Base-by-base conservation (phyloP, 345 rosid species). In the Arabidopsis arenosa region DNA sequence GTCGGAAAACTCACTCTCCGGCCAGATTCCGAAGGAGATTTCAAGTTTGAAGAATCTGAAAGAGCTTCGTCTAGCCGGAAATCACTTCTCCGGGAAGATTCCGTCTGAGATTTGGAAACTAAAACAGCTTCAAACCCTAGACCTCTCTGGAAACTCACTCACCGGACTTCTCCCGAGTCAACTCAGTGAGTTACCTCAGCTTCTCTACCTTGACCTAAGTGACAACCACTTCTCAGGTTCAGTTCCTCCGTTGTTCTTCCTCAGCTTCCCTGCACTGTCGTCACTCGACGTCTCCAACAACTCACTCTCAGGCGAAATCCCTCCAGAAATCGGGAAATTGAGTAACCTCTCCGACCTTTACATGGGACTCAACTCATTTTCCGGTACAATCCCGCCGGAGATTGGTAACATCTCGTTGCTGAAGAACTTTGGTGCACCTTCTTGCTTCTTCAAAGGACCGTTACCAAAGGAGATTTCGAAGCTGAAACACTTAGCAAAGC, bases 221-320 rank as follows among this genome's bases (percentile, higher is more conserved):
- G 83, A 79, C 76, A 91, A 91, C 68, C 54, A 54, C 17, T 79
- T 92, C 44, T 87, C 93, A 30, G 95, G 96, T 63, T 72, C 92
- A 5, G 65, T 91, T 36, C 93, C 91, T 40, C 47, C 40, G 4
- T 56, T 75, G 0, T 51, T 94, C 30, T 83, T 87, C 68, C 66
- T 67, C 32, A 83, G 80, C 35, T 86, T 94, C 40, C 67, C 54
- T 3, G 74, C 84, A 4, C 57, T 95, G 9, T 67, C 81, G 23
- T 88, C 92, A 8, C 76, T 95, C 1, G 99, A 92, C 37, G 11
- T 92, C 15, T 86, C 97, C 35, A 90, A 87, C 83, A 95, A 95
- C 75, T 83, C 93, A 0, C 80, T 95, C 40, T 75, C 85, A 5
- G 96, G 96, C 1, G 9, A 56, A 8, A 79, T 92, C 66, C 93